phyloP scores from a whole-genome alignment of 2,329 filamentous ascomycete genomes.

The Rhytidhysteron rufulum region DNA sequence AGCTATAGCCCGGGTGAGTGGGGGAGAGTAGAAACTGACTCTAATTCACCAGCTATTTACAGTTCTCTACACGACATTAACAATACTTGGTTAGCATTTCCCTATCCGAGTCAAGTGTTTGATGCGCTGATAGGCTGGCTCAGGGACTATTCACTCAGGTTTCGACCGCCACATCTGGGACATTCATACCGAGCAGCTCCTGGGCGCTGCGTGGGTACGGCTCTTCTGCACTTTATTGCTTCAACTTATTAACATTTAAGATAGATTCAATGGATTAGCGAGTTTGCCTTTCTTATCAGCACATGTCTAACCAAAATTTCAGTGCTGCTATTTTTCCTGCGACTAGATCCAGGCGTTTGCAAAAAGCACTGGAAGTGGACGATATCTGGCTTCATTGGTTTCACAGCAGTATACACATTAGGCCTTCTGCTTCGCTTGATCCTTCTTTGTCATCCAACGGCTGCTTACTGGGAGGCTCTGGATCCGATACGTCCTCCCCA shows the following conservation, averaged over 20 bases:
- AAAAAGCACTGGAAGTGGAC: slow-evolving; percentile 22
- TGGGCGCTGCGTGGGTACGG: slow-evolving; percentile 13
- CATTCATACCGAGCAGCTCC: slow-evolving; percentile 12
- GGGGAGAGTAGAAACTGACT: slow-evolving; percentile 1
- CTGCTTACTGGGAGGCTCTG: slow-evolving; percentile 32
- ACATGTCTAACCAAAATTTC: slow-evolving; percentile 34
- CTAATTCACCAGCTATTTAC: slow-evolving; percentile 9
- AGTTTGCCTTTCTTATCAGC: slow-evolving; percentile 29
- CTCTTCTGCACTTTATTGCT: not conserved
- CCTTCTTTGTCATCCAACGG: slow-evolving; percentile 27
- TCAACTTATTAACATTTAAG: slow-evolving; percentile 4
- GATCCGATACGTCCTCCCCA: slow-evolving; percentile 8
- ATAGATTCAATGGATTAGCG: slow-evolving; percentile 28
- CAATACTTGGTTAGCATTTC: slow-evolving; percentile 1
- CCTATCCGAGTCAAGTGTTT: too few relatives aligned
- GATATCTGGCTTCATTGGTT: slow-evolving; percentile 26
- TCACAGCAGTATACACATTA: slow-evolving; percentile 26
- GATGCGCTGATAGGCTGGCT: too few relatives aligned
- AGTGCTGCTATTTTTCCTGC: slow-evolving; percentile 35
- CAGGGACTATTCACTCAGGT: slow-evolving; percentile 17
- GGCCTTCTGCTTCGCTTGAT: slow-evolving; percentile 25
- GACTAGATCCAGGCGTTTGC: slow-evolving; percentile 26
- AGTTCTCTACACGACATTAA: slow-evolving; percentile 8
- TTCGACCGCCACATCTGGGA: slow-evolving; percentile 39
- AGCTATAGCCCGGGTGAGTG: too few relatives aligned